phyloP scores from a whole-genome alignment of 2,329 filamentous ascomycete species.

The Beauveria pseudobassiana region DNA sequence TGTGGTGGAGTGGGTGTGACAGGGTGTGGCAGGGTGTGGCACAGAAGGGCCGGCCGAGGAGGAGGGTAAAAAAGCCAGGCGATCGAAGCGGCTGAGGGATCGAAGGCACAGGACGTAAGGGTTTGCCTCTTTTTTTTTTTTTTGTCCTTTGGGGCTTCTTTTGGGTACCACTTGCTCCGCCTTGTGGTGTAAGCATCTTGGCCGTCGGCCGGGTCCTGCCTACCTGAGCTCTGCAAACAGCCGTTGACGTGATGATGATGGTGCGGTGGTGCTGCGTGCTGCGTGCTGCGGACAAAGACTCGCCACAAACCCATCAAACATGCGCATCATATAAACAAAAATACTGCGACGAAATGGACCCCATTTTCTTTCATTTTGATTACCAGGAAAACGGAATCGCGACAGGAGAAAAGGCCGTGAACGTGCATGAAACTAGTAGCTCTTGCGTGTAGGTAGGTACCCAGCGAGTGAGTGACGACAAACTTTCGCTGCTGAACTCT shows the following conservation, averaged over 20 bases:
- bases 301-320: background rate
- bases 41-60: conserved; percentile 5
- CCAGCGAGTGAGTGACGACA: too few species aligned
- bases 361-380: background rate
- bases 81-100: background rate
- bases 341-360: too few species aligned
- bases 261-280: background rate
- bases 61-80: background rate
- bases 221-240: background rate
- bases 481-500: too few species aligned
- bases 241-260: background rate
- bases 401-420: background rate
- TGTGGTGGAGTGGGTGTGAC: background rate
- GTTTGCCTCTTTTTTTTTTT: background rate
- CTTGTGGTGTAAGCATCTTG: too few species aligned
- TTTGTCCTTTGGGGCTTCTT: background rate
- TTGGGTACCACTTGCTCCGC: background rate
- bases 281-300: background rate
- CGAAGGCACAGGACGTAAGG: background rate
- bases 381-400: background rate
- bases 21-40: conserved; percentile 2
- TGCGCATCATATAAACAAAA: background rate
- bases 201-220: too few species aligned
- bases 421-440: too few species aligned
- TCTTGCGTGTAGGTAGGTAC: too few species aligned